phyloP scores from a whole-genome alignment of 1,284 basidiomycete species.

The Leccinum olivaceoglutinosum region DNA sequence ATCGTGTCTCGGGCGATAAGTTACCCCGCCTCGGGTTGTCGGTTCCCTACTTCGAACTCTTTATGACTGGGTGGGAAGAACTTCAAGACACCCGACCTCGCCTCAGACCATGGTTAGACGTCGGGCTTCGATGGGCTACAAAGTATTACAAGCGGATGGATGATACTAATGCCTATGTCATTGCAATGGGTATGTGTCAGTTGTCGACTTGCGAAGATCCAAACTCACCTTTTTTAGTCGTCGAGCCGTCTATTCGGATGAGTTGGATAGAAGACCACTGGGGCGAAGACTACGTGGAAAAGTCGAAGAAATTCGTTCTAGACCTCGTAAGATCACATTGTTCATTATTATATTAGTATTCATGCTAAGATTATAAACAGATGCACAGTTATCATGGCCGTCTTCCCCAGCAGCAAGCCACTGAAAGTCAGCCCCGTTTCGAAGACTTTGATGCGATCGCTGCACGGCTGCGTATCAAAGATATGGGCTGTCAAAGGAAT shows the following conservation, averaged over 20 bases:
- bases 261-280: conserved; percentile 2
- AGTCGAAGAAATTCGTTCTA: neutral
- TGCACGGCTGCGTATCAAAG: neutral
- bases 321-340: neutral
- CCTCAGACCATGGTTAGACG: neutral
- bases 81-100: neutral
- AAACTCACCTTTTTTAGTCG: neutral
- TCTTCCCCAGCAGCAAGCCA: neutral
- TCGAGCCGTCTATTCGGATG: neutral
- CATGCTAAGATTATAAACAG: neutral
- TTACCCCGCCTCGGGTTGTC: neutral
- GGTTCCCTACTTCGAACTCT: neutral
- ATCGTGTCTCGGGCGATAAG: neutral
- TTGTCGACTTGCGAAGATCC: neutral
- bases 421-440: neutral
- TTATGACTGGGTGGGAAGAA: neutral
- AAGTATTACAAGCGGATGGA: conserved; percentile 2
- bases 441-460: neutral
- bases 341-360: neutral
- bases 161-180: conserved; percentile 3
- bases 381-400: neutral
- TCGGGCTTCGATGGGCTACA: neutral
- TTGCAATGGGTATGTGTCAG: neutral
- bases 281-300: neutral
- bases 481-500: neutral